Percentiles rank a stretch among this genome's conserved stretches.
These are phyloP conservation scores for Besnoitia besnoiti DNA, from an alignment of 169 alveolate genomes.

Conservation along the genomic window DNA sequence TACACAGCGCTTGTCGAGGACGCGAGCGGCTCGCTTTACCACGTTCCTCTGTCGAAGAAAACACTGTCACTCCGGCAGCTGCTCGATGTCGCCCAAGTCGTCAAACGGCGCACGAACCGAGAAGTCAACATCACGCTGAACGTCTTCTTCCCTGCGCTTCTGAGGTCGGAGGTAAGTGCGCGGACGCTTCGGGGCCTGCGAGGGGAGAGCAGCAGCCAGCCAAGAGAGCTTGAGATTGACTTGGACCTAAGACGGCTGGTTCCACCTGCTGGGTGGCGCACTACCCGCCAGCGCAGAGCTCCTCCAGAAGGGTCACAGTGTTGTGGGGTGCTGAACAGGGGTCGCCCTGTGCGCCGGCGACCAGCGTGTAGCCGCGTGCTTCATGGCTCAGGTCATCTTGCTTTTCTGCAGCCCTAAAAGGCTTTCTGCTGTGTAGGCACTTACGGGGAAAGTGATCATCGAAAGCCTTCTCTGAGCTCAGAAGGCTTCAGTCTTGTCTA, in stretches of 20 bases:
- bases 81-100: neutral
- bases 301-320: too few species aligned
- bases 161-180: constrained; percentile 1
- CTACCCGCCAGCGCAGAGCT: too few species aligned
- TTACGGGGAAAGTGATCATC: neutral
- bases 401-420: neutral
- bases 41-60: neutral
- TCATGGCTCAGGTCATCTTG: too few species aligned
- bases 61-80: neutral
- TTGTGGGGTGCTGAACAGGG: too few species aligned
- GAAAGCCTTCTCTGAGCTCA: neutral
- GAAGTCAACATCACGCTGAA: neutral
- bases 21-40: neutral
- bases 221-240: too few species aligned
- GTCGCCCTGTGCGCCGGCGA: too few species aligned
- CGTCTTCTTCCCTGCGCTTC: constrained; percentile 35
- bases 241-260: too few species aligned
- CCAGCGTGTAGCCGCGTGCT: too few species aligned
- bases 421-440: neutral
- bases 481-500: neutral
- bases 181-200: neutral
- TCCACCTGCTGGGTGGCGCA: too few species aligned
- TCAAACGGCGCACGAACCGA: neutral
- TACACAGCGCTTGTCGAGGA: neutral
- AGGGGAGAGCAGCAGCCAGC: too few species aligned